Percentiles rank a stretch among this genome's conserved stretches.
phyloP scores from a whole-genome alignment of 805 yeast species.

The Candida quercuum region DNA sequence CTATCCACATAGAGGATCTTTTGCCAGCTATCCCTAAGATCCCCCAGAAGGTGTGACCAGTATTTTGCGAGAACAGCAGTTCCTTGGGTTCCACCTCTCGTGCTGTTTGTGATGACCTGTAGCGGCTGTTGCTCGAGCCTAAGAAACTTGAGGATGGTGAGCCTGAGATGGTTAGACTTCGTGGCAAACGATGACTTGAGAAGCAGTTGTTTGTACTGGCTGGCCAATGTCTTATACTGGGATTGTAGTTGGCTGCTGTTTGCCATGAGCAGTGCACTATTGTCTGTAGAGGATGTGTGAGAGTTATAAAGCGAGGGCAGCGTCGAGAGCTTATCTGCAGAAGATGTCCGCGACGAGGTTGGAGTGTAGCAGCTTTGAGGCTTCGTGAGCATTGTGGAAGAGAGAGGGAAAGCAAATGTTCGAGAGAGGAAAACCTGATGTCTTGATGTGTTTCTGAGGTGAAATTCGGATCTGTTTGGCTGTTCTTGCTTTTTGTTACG shows the following conservation, averaged over 20 bases:
- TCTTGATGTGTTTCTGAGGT: too few relatives aligned
- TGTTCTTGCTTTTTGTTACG: too few relatives aligned
- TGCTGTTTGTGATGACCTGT: too few relatives aligned
- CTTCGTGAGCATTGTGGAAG: not conserved
- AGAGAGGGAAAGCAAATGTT: too few relatives aligned
- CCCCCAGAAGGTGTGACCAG: constrained; percentile 9
- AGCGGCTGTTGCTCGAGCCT: constrained; percentile 6
- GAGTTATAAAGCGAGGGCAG: not conserved
- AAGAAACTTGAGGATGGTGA: constrained; percentile 10
- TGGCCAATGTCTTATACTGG: constrained; percentile 1
- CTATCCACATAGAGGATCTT: constrained; percentile 10
- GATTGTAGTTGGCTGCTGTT: not conserved
- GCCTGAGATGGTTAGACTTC: constrained; percentile 10
- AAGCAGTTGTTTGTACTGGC: constrained; percentile 3
- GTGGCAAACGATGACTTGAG: constrained; percentile 5
- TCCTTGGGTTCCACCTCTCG: too few relatives aligned
- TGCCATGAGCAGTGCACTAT: not conserved
- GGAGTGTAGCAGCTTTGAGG: not conserved
- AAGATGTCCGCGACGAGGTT: not conserved
- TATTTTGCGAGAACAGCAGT: constrained; percentile 2
- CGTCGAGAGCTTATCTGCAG: not conserved
- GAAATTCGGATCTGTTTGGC: not conserved
- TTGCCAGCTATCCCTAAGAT: constrained; percentile 6
- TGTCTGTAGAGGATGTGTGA: not conserved
- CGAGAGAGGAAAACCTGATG: too few relatives aligned